A percentile compares a stretch with the other conserved stretches of the same genome.
These are phyloP conservation scores for Calocybe indica DNA, from an alignment of 768 basidiomycete species.

Conservation along the genomic window DNA sequence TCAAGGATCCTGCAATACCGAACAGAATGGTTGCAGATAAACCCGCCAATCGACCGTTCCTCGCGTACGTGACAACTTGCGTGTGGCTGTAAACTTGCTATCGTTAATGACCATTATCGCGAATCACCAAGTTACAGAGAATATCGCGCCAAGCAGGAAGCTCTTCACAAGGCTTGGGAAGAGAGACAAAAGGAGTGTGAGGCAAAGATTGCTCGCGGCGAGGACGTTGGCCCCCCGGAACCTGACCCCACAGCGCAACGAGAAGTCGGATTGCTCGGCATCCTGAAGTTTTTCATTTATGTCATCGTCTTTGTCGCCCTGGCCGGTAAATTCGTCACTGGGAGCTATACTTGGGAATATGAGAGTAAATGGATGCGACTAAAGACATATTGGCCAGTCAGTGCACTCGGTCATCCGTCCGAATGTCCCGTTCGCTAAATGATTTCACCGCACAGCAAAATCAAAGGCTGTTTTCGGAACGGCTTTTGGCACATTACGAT, in stretches of 20 bases:
- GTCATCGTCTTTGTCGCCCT: slow-evolving; percentile 46
- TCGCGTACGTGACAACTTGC: slow-evolving; percentile 49
- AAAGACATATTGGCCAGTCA: slow-evolving; percentile 61
- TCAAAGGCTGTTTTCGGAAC: slow-evolving; percentile 72
- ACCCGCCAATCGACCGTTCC: slow-evolving; percentile 79
- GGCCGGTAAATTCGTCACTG: slow-evolving; percentile 79
- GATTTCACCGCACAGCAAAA: slow-evolving; percentile 31
- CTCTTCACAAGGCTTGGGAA: slow-evolving; percentile 57
- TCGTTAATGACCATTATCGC: slow-evolving; percentile 6
- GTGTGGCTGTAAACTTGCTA: slow-evolving; percentile 1
- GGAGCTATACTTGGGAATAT: slow-evolving; percentile 84
- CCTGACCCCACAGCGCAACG: slow-evolving; percentile 65
- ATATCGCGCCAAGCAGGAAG: slow-evolving; percentile 58
- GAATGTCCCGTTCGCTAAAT: background rate
- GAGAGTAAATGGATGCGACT: slow-evolving; percentile 56
- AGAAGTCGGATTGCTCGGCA: slow-evolving; percentile 57
- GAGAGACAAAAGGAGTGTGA: slow-evolving; percentile 67
- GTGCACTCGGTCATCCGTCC: slow-evolving; percentile 10
- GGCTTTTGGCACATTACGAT: slow-evolving; percentile 59
- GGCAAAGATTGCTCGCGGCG: slow-evolving; percentile 68
- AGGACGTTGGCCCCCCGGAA: slow-evolving; percentile 67
- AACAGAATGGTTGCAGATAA: slow-evolving; percentile 54
- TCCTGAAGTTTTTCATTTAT: slow-evolving; percentile 67
- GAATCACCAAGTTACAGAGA: slow-evolving; percentile 48
- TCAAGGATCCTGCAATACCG: slow-evolving; percentile 57